Percentiles rank a stretch among this genome's conserved stretches.
phyloP scores from a whole-genome alignment of 2,329 filamentous ascomycete genomes.

The Aspergillus jensenii region DNA sequence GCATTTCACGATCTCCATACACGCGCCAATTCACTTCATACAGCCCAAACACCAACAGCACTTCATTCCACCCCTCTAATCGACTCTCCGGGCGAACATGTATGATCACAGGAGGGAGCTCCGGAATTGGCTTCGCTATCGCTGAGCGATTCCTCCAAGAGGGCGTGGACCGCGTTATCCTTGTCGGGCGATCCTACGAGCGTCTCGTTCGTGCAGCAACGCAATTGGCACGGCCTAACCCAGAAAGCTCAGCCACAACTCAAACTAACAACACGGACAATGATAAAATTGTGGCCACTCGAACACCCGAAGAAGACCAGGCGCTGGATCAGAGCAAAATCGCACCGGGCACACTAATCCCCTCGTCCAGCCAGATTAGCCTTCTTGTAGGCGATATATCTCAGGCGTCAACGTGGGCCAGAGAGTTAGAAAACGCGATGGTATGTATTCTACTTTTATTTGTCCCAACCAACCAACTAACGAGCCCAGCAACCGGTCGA shows the following conservation, averaged over 20 bases:
- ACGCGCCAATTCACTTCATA: constrained; percentile 10
- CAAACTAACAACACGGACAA: background rate
- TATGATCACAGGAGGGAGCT: constrained; percentile 69
- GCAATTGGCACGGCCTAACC: constrained; percentile 17
- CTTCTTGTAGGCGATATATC: constrained; percentile 41
- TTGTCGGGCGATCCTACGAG: constrained; percentile 59
- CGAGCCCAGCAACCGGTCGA: constrained; percentile 40
- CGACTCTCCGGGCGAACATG: constrained; percentile 38
- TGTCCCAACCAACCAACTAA: background rate
- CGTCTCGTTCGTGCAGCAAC: constrained; percentile 44
- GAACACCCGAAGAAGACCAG: constrained; percentile 20
- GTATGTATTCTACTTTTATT: constrained; percentile 20
- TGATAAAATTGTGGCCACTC: constrained; percentile 18
- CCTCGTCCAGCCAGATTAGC: constrained; percentile 22
- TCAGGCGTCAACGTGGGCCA: constrained; percentile 32
- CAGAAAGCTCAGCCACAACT: background rate
- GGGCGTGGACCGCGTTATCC: constrained; percentile 57
- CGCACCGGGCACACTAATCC: constrained; percentile 11
- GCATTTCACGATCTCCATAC: background rate
- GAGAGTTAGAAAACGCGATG: constrained; percentile 40
- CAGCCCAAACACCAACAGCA: background rate
- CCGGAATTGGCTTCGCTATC: constrained; percentile 69
- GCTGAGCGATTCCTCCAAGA: constrained; percentile 64
- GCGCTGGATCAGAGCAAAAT: background rate
- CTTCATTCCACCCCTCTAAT: constrained; percentile 15